Conservation (phyloP, 2,329 filamentous ascomycete species). For the Juglanconis juglandina region DNA sequence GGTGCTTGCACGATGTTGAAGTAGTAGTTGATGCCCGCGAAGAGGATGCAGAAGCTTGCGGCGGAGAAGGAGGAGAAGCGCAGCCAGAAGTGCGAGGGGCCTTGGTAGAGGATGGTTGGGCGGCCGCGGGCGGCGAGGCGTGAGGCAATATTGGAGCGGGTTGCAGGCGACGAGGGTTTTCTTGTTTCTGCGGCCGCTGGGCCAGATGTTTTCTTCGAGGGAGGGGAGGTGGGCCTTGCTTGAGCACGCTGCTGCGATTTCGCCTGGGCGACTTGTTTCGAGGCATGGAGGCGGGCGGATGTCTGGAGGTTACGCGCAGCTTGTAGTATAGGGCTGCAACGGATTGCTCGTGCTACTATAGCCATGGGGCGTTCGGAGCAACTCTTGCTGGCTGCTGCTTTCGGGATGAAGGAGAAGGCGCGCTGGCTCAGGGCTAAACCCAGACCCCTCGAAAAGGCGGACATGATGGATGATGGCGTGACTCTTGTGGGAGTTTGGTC, state of each 20-base stretch:
- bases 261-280: neutral
- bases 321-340: constrained; percentile 5
- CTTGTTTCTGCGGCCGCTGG: no score
- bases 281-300: constrained; percentile 11
- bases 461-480: constrained; percentile 25
- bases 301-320: constrained; percentile 14
- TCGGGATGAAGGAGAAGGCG: constrained; percentile 22
- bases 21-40: constrained; percentile 49
- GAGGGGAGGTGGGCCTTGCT: neutral
- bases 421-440: constrained; percentile 22
- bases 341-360: neutral
- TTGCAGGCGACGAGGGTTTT: neutral
- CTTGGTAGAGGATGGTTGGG: constrained; percentile 61
- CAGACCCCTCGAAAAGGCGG: constrained; percentile 32
- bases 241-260: constrained; percentile 1
- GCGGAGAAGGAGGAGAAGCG: constrained; percentile 57
- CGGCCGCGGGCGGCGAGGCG: constrained; percentile 53
- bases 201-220: neutral
- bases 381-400: constrained; percentile 16
- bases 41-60: constrained; percentile 50
- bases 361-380: constrained; percentile 10
- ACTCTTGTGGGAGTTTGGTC: neutral
- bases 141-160: constrained; percentile 19
- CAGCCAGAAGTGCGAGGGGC: constrained; percentile 61
- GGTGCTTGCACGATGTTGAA: constrained; percentile 47